These are phyloP conservation scores for Colletotrichum sp. DNA, from an alignment of 2,329 filamentous ascomycete species.

Conservation along the genomic window DNA sequence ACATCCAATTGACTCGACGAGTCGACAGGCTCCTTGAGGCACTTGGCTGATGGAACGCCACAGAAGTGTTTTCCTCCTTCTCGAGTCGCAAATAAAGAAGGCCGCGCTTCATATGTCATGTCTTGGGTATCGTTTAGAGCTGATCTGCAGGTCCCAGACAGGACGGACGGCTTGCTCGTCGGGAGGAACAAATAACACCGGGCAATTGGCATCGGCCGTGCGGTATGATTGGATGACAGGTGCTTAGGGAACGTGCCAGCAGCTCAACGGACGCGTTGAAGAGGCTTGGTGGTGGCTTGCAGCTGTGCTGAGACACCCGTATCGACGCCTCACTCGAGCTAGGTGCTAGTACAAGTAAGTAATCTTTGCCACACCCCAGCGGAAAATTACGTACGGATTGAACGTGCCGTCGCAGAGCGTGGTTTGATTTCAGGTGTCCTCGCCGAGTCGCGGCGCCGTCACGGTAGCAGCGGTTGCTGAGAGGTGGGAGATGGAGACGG, in stretches of 20 bases:
- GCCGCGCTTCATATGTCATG: neutral
- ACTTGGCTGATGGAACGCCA: neutral
- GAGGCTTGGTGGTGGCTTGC: neutral
- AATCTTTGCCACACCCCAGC: neutral
- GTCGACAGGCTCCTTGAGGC: neutral
- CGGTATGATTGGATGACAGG: slow-evolving; percentile 17
- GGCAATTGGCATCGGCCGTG: neutral
- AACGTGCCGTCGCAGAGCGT: neutral
- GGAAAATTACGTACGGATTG: neutral
- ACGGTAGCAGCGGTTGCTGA: neutral
- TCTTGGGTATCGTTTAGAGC: neutral
- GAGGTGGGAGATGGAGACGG: neutral
- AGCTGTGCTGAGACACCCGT: neutral
- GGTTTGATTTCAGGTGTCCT: neutral
- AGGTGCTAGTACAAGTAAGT: neutral
- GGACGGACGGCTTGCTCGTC: neutral
- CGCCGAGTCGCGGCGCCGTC: neutral
- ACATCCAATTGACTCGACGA: slow-evolving; percentile 4
- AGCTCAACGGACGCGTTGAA: neutral
- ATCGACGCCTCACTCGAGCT: neutral
- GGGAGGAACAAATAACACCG: neutral
- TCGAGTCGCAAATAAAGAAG: neutral
- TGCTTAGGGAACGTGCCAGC: neutral
- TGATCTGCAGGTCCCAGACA: neutral
- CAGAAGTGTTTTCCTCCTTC: neutral